Base-by-base conservation (phyloP, 106 monocot species). In the Allium cepa region DNA sequence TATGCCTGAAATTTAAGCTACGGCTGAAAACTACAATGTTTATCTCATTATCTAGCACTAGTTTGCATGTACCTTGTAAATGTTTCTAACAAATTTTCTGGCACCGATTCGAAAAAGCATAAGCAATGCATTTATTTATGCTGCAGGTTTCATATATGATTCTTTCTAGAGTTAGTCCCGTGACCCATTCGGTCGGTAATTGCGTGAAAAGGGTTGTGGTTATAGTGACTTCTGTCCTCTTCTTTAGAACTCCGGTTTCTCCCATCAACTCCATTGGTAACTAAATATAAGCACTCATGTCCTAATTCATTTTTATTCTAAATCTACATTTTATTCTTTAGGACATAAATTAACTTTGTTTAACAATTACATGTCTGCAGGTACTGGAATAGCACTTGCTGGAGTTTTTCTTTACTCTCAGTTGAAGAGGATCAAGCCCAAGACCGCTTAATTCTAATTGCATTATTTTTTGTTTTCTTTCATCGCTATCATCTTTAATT, bases 141-240 rank as follows among this genome's bases (percentile, higher is more conserved):
- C 36, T 36, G 72, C 74, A 93, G 93, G 83, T 88, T 11, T 83
- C 88, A 7, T 97, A 92, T 60, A 86, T 97, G 92, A 92, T 97
- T 53, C 65, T 97, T 80, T 58, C 88, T 12, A 75, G 64, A 64
- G 86, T 97, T 12, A 88, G 88, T 10, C 96, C 96, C 46, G 86
- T 97, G 4, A 97, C 84, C 14, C 96, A 97, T 57, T 97, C 96
- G 0, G 96, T 97, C 0, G 96, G 86, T n/a, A 97, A 97, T 72
- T 97, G 96, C 18, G 96, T 89, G 59, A 97, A 97, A 80, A 83
- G 92, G 55, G 92, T 97, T 22, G 96, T 92, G 47, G 96, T 97
- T 46, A 97, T 97, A 18, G 92, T 86, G 60, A 66, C 92, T 3
- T 97, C 96, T 1, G 82, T 97, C 76, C 86, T 97, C 78, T 97